phyloP scores from a whole-genome alignment of 345 rosid species.

The Psidium friedrichsthalianum region DNA sequence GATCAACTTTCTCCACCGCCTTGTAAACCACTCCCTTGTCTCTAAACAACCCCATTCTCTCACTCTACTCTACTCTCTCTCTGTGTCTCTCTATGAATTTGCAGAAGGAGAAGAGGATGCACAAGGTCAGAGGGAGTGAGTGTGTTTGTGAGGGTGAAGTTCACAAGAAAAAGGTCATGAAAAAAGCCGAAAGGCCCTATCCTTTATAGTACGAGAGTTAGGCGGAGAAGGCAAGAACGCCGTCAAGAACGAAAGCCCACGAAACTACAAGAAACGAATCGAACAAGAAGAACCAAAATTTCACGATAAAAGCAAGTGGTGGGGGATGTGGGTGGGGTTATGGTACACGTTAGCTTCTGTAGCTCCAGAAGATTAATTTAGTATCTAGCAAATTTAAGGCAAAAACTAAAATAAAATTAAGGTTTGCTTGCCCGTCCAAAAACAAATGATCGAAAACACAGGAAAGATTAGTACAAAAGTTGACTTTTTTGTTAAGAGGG shows the following conservation, averaged over 20 bases:
- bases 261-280: background rate
- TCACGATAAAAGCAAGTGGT: background rate
- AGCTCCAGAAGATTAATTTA: background rate
- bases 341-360: background rate
- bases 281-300: background rate
- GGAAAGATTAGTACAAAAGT: background rate
- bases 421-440: background rate
- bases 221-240: conserved; percentile 10
- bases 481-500: background rate
- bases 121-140: background rate
- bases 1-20: conserved; percentile 31
- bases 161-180: background rate
- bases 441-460: background rate
- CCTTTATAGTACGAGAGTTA: background rate
- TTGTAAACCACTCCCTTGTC: conserved; percentile 28
- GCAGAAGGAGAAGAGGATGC: background rate
- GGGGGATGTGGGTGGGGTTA: background rate
- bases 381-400: background rate
- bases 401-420: background rate
- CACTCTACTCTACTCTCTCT: background rate
- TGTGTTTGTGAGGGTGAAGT: background rate
- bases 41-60: conserved; percentile 30
- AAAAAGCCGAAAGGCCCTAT: background rate
- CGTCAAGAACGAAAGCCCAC: background rate
- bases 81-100: background rate